Evolutionary conservation across 108 stramenopile genomes (phyloP), one percentile per base, ranked within the genome.

Genomic region (Fragilaria crotonensis): DNA sequence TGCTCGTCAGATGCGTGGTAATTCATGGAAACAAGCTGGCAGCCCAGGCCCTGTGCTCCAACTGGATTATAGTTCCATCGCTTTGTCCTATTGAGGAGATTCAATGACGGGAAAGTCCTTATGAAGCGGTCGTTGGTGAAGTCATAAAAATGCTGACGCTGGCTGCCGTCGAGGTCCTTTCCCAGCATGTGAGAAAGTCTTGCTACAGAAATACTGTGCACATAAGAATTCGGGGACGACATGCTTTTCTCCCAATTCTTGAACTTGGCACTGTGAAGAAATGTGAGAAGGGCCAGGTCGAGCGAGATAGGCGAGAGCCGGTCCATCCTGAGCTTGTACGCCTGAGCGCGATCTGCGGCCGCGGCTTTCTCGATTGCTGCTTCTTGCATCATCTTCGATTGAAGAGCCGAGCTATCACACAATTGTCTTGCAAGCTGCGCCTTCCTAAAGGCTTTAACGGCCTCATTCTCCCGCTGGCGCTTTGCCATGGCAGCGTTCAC

Each of bases 11-110:
- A 54, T 2, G 83, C 79, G 30, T 81, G 71, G 64, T 79, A 90
- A 66, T 96, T 98, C 75, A 96, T 67, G 3, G 94, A 78, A 51
- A 95, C 94, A 36, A 95, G 68, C 63, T 98, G 97, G 63, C 80
- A 90, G 7, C 97, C 97, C 20, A 89, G 59, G 11, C 85, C 76
- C 97, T 94, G 95, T 31, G 79, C 60, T 14, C 82, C 67, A 23
- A 89, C 27, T 17, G 97, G 95, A 57, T 94, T 86, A 53, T 83
- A 90, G 67, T 98, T 98, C 5, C 70, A 64, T 5, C 74, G 67
- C 20, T 81, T 65, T 25, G 78, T 60, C 9, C 49, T 44, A 4
- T 36, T 54, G 23, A 78, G 60, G 29, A 64, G 57, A 4, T 68
- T 64, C 59, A 79, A 69, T 0, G 78, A 79, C 18, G 94, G 95